Base-by-base conservation (phyloP, 129 eudicot genomes). In the Centella asiatica region DNA sequence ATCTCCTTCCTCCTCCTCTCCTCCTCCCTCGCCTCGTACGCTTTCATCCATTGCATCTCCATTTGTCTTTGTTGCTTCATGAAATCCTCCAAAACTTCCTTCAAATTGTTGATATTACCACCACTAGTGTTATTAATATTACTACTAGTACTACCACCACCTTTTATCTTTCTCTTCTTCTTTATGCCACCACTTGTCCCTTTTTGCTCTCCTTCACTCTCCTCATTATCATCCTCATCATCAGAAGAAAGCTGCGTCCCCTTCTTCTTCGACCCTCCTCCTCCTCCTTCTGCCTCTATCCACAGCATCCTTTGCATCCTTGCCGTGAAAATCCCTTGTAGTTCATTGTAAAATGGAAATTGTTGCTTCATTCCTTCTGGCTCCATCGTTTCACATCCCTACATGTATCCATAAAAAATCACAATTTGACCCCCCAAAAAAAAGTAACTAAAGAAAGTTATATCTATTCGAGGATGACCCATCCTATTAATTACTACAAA, bases 381-480 rank as follows among this genome's bases (percentile, higher is more conserved):
- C 69, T 89, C 97, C 78, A 76, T 71, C 0, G 95, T 85, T 66
- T 89, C 95, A 70, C 85, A 85, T 44, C 95, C 97, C 97, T 89
- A 67, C 5, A 61, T 22, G 22, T 22, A 66, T 90, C 82, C 71
- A n/a, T n/a, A n/a, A n/a, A n/a, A n/a, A n/a, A n/a, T n/a, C n/a
- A n/a, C n/a, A n/a, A n/a, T n/a, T n/a, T n/a, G n/a, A n/a, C n/a
- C n/a, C n/a, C n/a, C n/a, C n/a, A n/a, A n/a, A n/a, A n/a, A n/a
- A n/a, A n/a, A n/a, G n/a, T n/a, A n/a, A n/a, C n/a, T n/a, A n/a
- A n/a, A n/a, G n/a, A n/a, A n/a, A n/a, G n/a, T n/a, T n/a, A n/a
- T n/a, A n/a, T n/a, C n/a, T n/a, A n/a, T n/a, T n/a, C n/a, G n/a
- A n/a, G n/a, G n/a, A n/a, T n/a, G n/a, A n/a, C n/a, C n/a, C n/a